Evolutionary conservation across 2,329 filamentous ascomycete species (phyloP).

Genomic region (Colletotrichum sp.): DNA sequence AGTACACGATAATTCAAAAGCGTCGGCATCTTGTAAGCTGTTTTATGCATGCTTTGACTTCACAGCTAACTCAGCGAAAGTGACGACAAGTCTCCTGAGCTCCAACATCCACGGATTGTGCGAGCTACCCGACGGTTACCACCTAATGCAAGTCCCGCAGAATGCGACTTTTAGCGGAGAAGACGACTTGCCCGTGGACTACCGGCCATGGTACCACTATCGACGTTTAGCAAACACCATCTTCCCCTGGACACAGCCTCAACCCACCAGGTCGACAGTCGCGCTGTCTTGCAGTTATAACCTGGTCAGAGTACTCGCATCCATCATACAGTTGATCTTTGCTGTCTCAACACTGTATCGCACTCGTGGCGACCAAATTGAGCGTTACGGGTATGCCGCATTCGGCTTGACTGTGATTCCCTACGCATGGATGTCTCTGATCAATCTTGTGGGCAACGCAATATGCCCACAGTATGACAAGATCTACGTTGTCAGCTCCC

Average conservation of each 20-base stretch:
- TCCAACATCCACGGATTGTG: not conserved
- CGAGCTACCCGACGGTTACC: fast-evolving
- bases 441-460: not conserved
- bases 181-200: not conserved
- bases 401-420: not conserved
- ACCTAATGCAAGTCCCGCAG: not conserved
- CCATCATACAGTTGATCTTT: not conserved
- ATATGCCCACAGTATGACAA: not conserved
- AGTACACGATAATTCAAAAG: not conserved
- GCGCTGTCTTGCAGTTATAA: fast-evolving
- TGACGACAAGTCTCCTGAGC: fast-evolving
- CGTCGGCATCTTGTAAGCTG: not conserved
- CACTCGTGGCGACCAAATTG: fast-evolving
- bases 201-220: not conserved
- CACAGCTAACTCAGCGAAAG: fast-evolving
- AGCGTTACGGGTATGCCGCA: not conserved
- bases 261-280: fast-evolving
- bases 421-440: not conserved
- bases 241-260: not conserved
- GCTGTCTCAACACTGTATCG: not conserved
- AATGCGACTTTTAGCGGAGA: not conserved
- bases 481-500: fast-evolving
- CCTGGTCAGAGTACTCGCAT: fast-evolving
- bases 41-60: fast-evolving
- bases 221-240: not conserved